These are phyloP conservation scores for Filosporella fistucella DNA, from an alignment of 495 filamentous ascomycete species.

Conservation along the genomic window DNA sequence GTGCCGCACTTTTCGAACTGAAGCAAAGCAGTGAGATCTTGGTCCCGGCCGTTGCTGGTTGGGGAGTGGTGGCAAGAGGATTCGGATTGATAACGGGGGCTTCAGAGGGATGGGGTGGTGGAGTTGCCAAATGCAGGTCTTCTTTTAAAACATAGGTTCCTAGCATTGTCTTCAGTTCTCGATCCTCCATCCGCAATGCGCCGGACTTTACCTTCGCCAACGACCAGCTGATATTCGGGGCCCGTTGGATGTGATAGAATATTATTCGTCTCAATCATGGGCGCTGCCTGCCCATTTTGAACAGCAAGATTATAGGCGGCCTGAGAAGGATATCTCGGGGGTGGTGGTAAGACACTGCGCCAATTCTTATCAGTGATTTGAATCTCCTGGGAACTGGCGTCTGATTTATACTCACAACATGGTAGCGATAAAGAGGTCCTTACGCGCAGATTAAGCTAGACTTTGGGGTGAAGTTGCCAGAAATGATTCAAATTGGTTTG, in stretches of 20 bases:
- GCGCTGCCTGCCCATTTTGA: conserved; percentile 56
- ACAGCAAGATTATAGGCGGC: conserved; percentile 61
- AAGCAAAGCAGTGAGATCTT: conserved; percentile 74
- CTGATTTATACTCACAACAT: conserved; percentile 22
- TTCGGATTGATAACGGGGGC: conserved; percentile 80
- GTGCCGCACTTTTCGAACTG: conserved; percentile 41
- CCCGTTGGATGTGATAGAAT: conserved; percentile 72
- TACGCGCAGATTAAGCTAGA: conserved; percentile 16
- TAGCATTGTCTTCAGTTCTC: conserved; percentile 33
- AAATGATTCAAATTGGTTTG: not conserved
- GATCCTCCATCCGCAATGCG: conserved; percentile 1
- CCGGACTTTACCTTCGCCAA: conserved; percentile 73
- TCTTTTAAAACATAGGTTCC: conserved; percentile 87
- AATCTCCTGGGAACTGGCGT: not conserved
- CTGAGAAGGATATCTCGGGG: conserved; percentile 72
- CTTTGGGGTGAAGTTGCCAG: no score
- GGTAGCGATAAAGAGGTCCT: conserved; percentile 9
- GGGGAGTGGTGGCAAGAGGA: conserved; percentile 77
- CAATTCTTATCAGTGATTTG: conserved; percentile 20
- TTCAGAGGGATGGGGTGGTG: conserved; percentile 92
- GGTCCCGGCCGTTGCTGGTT: conserved; percentile 79
- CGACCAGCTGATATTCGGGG: conserved; percentile 76
- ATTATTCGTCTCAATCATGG: conserved; percentile 90
- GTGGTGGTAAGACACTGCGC: conserved; percentile 43
- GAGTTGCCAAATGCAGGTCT: conserved; percentile 86